phyloP scores from a whole-genome alignment of 768 basidiomycete species.

The Tylopilus vinaceipallidus region DNA sequence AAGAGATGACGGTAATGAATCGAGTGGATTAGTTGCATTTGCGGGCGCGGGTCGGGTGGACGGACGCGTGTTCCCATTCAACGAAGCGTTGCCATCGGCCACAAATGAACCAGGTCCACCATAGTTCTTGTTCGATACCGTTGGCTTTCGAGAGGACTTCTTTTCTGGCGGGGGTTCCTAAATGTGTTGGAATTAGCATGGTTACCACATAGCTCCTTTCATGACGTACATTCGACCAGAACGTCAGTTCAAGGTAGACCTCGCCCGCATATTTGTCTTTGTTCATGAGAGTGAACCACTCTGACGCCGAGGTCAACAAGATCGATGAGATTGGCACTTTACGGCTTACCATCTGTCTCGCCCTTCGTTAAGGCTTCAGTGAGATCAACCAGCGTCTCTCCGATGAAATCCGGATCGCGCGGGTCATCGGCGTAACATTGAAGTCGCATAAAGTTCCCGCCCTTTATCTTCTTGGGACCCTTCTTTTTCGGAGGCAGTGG shows the following conservation, averaged over 20 bases:
- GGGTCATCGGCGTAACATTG: constrained; percentile 94
- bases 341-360: constrained; percentile 85
- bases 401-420: constrained; percentile 93
- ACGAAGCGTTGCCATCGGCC: constrained; percentile 33
- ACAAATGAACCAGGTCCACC: constrained; percentile 78
- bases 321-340: not conserved
- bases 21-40: constrained; percentile 38
- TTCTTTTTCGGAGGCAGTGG: constrained; percentile 68
- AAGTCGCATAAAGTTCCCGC: constrained; percentile 72
- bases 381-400: constrained; percentile 85
- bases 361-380: constrained; percentile 91
- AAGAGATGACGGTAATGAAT: constrained; percentile 60
- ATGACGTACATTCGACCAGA: constrained; percentile 83
- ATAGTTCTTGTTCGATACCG: constrained; percentile 59
- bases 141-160: constrained; percentile 49
- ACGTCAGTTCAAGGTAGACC: constrained; percentile 94
- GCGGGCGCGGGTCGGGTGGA: constrained; percentile 14
- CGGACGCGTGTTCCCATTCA: constrained; percentile 21
- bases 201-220: not conserved
- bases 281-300: constrained; percentile 89
- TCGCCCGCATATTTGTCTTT: constrained; percentile 96
- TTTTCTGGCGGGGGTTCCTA: constrained; percentile 82
- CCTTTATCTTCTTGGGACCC: constrained; percentile 53
- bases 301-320: constrained; percentile 42
- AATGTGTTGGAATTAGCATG: constrained; percentile 5